A percentile compares a stretch with the other conserved stretches of the same genome.
phyloP scores from a whole-genome alignment of 495 filamentous ascomycete species.

The Neurospora sp. region DNA sequence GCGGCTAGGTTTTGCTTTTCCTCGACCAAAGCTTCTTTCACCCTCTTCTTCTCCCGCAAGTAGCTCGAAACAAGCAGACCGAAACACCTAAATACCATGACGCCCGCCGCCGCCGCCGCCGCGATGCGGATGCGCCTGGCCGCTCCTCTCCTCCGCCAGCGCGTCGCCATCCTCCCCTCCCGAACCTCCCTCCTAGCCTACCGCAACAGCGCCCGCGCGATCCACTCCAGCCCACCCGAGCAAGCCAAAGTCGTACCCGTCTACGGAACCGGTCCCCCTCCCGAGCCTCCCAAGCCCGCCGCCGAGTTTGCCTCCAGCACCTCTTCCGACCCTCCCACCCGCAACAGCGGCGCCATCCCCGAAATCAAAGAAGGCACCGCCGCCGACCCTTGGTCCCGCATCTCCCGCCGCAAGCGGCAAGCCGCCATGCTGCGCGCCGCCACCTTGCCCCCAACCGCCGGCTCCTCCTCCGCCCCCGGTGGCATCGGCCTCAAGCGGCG shows the following conservation, averaged over 20 bases:
- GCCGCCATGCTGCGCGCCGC: conserved; percentile 39
- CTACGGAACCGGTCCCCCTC: conserved; percentile 77
- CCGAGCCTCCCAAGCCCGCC: conserved; percentile 56
- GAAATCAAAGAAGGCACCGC: not conserved
- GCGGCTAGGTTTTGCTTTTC: not conserved
- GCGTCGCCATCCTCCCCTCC: not conserved
- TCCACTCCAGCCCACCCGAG: conserved; percentile 31
- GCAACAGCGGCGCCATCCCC: not conserved
- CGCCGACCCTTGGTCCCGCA: conserved; percentile 31
- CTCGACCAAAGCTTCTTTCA: not conserved
- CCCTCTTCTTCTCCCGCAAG: not conserved
- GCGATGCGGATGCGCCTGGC: conserved; percentile 9
- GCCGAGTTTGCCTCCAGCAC: conserved; percentile 30
- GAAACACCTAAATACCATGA: not conserved
- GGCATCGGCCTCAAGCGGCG: conserved; percentile 44
- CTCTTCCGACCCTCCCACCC: not conserved
- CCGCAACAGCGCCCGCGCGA: conserved; percentile 10
- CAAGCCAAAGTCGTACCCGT: conserved; percentile 49
- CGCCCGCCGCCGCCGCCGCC: conserved; percentile 2
- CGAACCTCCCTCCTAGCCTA: not conserved
- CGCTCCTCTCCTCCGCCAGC: conserved; percentile 2
- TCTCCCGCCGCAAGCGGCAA: conserved; percentile 42
- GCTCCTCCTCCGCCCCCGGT: not conserved
- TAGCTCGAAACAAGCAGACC: not conserved
- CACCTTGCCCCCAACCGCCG: conserved; percentile 1